These are phyloP conservation scores for Colletotrichum salicis DNA, from an alignment of 2,329 filamentous ascomycete species.

Conservation along the genomic window DNA sequence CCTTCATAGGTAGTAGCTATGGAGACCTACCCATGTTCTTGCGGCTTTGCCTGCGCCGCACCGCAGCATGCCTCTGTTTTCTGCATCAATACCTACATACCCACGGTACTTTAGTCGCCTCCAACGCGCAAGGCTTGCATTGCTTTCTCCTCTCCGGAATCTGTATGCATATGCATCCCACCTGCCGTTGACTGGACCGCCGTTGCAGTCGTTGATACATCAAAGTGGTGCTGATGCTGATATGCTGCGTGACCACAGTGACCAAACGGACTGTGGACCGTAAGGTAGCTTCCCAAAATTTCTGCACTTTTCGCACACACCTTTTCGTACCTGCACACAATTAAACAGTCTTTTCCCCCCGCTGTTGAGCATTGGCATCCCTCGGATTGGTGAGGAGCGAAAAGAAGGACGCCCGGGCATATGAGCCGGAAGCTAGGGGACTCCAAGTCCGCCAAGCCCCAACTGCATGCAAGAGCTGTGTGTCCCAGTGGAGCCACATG, in stretches of 20 bases:
- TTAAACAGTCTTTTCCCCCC: neutral
- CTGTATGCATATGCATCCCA: slow-evolving; percentile 1
- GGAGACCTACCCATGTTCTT: slow-evolving; percentile 2
- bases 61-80: neutral
- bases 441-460: slow-evolving; percentile 8
- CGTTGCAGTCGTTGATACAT: neutral
- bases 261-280: neutral
- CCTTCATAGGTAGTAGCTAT: neutral
- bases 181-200: neutral
- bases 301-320: neutral
- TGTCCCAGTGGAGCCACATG: slow-evolving; percentile 34
- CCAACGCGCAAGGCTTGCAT: neutral
- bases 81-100: neutral
- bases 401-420: neutral
- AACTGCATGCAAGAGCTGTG: slow-evolving; percentile 24
- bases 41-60: neutral
- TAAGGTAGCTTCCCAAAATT: neutral
- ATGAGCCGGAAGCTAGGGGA: slow-evolving; percentile 15
- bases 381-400: neutral
- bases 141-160: neutral
- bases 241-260: neutral
- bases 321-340: neutral
- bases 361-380: neutral
- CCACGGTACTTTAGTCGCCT: neutral
- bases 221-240: neutral